phyloP scores from a whole-genome alignment of 1,284 basidiomycete species.

The Porodaedalea pini region DNA sequence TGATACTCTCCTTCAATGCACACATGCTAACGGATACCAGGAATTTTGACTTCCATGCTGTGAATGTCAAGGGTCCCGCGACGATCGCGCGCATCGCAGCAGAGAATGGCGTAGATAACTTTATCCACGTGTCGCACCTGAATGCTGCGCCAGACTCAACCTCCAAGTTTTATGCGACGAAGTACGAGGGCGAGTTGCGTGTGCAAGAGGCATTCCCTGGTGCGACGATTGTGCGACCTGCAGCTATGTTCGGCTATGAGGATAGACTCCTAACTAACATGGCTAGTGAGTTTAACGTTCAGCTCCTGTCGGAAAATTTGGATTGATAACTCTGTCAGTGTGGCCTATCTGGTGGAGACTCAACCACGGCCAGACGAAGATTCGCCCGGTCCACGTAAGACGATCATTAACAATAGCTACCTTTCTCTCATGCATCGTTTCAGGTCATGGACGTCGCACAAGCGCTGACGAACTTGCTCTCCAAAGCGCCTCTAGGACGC shows the following conservation, averaged over 20 bases:
- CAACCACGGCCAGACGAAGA: slow-evolving; percentile 83
- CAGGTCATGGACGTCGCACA: slow-evolving; percentile 93
- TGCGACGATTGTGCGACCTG: slow-evolving; percentile 89
- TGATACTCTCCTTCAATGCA: slow-evolving; percentile 6
- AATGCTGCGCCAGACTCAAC: slow-evolving; percentile 81
- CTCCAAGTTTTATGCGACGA: slow-evolving; percentile 85
- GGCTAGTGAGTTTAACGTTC: slow-evolving; percentile 55
- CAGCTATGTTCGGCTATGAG: slow-evolving; percentile 87
- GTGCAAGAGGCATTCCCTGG: slow-evolving; percentile 84
- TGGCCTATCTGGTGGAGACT: slow-evolving; percentile 96
- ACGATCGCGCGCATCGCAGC: slow-evolving; percentile 82
- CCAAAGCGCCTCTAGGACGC: slow-evolving; percentile 56
- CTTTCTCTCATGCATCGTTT: slow-evolving; percentile 10
- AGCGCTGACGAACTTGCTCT: slow-evolving; percentile 79
- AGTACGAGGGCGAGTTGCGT: slow-evolving; percentile 86
- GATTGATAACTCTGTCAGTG: slow-evolving; percentile 40
- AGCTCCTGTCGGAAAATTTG: slow-evolving; percentile 15
- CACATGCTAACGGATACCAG: slow-evolving; percentile 40
- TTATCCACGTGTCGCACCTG: slow-evolving; percentile 95
- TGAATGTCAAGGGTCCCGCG: slow-evolving; percentile 77
- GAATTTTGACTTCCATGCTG: slow-evolving; percentile 80
- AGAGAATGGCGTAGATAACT: slow-evolving; percentile 74
- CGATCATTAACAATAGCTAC: slow-evolving; percentile 22
- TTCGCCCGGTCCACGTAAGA: slow-evolving; percentile 89
- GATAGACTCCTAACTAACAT: slow-evolving; percentile 94